These are phyloP conservation scores for Lathyrus oleraceus DNA, from an alignment of 306 rosid genomes.

Conservation along the genomic window DNA sequence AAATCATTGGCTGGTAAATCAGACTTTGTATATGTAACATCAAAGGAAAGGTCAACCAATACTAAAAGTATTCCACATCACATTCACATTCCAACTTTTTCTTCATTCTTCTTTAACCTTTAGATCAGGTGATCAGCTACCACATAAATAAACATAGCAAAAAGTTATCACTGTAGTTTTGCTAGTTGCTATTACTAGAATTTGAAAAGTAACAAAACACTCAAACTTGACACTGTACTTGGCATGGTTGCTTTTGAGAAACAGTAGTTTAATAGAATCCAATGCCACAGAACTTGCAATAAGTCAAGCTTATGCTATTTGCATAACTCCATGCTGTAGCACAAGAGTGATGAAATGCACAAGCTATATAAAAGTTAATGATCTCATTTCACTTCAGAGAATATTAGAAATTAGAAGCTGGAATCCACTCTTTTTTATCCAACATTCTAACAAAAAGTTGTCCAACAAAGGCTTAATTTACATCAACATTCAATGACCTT, in stretches of 20 bases:
- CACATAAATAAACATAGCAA: not conserved
- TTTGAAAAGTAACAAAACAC: not conserved
- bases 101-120: constrained; percentile 7
- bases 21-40: constrained; percentile 34
- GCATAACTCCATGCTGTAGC: not conserved
- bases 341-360: constrained; percentile 21
- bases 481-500: constrained; percentile 30
- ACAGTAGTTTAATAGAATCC: not conserved
- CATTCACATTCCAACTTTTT: constrained; percentile 14
- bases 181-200: not conserved
- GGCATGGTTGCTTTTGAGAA: not conserved
- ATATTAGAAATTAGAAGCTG: constrained; percentile 20
- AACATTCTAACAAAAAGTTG: constrained; percentile 29
- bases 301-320: not conserved
- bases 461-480: constrained; percentile 30
- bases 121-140: not conserved
- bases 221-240: not conserved
- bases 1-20: constrained; percentile 33
- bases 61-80: constrained; percentile 13
- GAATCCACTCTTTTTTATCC: constrained; percentile 16
- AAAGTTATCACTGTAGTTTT: constrained; percentile 7
- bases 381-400: constrained; percentile 31
- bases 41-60: constrained; percentile 14
- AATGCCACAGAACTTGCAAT: not conserved
- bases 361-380: not conserved